Base-by-base conservation (phyloP, 805 yeast genomes). In the Ogataea ramenticola region DNA sequence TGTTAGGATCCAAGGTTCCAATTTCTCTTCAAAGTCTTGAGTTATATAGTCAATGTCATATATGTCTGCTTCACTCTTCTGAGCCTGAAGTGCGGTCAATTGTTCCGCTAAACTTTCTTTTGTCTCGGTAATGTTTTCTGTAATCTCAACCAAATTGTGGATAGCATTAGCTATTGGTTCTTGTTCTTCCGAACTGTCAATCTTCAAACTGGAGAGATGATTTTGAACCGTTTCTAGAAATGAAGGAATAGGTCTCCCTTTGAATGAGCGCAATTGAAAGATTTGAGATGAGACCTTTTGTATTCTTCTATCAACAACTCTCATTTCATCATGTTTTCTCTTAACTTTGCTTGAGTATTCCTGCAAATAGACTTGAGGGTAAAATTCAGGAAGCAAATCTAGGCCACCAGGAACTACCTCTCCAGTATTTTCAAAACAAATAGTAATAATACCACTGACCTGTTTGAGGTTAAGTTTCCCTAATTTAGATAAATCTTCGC, bases 291-390 rank as follows among this genome's bases (percentile, higher is more conserved):
- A 45, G 24, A 46, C 39, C 36, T 46, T 52, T 40, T 40, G 44
- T 36, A 43, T 44, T 31, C 49, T 42, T 3, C 49, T 49, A 16
- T 51, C 43, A 1, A 57, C 24, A n/a, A 47, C 46, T n/a, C 34
- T 36, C 9, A 52, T 21, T 7, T 55, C 22, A 10, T 48, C 44
- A 17, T 51, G 45, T 20, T 53, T 54, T 10, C 50, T 51, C 4
- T 46, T 45, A 11, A 61, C 47, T 9, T 57, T 32, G 20, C 51
- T 41, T 16, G 55, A 47, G 39, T 58, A 58, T 16, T 63, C 61
- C 14, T 52, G 42, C 0, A 69, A 54, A 46, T 62, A 70, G 2
- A 70, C 53, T 43, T 70, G 72, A 0, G 74, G 74, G 43, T 68
- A 69, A 38, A 68, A 60, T 17, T 43, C 42, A 20, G 61, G 63